Conservation (phyloP, 148 eudicot genomes). For the Arbutus unedo region DNA sequence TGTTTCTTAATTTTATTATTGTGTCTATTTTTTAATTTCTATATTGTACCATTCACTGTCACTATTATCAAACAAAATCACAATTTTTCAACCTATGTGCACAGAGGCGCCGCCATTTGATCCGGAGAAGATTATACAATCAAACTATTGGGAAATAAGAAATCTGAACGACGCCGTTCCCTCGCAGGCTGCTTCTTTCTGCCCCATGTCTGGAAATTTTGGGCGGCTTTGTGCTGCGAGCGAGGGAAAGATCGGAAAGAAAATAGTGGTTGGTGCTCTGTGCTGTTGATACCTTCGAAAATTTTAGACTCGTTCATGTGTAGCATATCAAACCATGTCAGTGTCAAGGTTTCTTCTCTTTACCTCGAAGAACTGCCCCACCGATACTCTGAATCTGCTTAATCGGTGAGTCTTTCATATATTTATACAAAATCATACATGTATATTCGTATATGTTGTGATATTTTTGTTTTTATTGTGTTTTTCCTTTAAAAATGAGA, state of each 20-base stretch:
- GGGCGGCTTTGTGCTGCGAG: constrained; percentile 5
- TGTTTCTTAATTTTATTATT: too few species aligned
- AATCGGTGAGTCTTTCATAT: constrained; percentile 9
- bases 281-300: background rate
- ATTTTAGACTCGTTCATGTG: background rate
- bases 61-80: too few species aligned
- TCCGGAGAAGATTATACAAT: too few species aligned
- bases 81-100: too few species aligned
- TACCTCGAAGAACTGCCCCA: constrained; percentile 16
- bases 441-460: background rate
- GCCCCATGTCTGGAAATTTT: background rate
- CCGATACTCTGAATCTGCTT: constrained; percentile 4
- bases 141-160: too few species aligned
- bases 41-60: too few species aligned
- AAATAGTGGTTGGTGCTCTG: background rate
- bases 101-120: too few species aligned
- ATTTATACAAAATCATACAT: too few species aligned
- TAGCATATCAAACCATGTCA: background rate
- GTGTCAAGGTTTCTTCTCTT: constrained; percentile 14
- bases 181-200: too few species aligned
- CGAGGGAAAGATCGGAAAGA: background rate
- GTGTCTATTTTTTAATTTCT: too few species aligned
- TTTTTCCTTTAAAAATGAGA: background rate
- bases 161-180: too few species aligned
- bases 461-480: background rate